Percentiles rank a stretch among this genome's conserved stretches.
These are phyloP conservation scores for Quercus phellos DNA, from an alignment of 331 rosid species.

Conservation along the genomic window DNA sequence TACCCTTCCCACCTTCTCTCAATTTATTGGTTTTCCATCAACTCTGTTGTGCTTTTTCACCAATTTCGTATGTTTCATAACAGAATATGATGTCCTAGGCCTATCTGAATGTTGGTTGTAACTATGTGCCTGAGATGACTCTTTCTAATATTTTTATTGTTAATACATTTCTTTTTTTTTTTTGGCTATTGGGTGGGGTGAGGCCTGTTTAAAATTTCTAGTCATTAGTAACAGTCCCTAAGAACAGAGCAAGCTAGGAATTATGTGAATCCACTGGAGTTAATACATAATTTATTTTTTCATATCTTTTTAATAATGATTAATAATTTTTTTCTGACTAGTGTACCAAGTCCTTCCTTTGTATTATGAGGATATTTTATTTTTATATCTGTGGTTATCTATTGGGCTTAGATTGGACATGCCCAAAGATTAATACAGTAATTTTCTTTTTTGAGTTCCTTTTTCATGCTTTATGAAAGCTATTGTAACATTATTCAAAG, in stretches of 20 bases:
- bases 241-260: neutral
- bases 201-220: neutral
- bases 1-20: slow-evolving; percentile 3
- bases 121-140: neutral
- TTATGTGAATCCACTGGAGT: neutral
- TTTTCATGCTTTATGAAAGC: neutral
- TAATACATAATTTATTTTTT: neutral
- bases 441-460: neutral
- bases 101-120: neutral
- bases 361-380: neutral
- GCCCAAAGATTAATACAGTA: neutral
- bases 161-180: neutral
- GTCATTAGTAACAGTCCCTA: neutral
- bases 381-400: neutral
- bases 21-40: neutral
- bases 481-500: neutral
- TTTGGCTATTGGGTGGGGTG: neutral
- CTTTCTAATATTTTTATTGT: neutral
- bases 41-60: neutral
- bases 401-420: neutral
- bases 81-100: neutral
- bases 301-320: neutral
- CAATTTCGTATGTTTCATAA: neutral
- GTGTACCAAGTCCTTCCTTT: neutral
- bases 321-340: neutral